A percentile compares a stretch with the other conserved stretches of the same genome.
These are phyloP conservation scores for Aspergillus arachidicola DNA, from an alignment of 2,329 filamentous ascomycete species.

Conservation along the genomic window DNA sequence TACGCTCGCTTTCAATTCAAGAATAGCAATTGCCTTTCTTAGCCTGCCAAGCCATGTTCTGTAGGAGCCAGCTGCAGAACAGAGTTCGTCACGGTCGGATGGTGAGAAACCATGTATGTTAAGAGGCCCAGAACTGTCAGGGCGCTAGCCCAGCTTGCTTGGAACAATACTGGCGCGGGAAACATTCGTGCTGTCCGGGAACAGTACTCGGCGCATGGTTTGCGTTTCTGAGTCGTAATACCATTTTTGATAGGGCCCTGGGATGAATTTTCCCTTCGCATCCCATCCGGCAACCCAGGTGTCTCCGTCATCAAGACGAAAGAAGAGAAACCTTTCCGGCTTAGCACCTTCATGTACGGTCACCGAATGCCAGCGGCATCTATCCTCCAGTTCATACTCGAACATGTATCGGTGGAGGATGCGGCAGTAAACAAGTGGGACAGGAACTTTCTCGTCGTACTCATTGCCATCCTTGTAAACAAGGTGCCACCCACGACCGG, in stretches of 20 bases:
- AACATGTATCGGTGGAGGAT: slow-evolving; percentile 54
- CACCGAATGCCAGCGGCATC: slow-evolving; percentile 48
- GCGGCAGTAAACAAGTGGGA: slow-evolving; percentile 50
- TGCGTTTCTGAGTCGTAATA: slow-evolving; percentile 45
- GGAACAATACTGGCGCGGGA: slow-evolving; percentile 39
- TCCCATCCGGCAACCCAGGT: slow-evolving; percentile 56
- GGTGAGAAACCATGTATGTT: not conserved
- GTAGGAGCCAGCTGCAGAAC: slow-evolving; percentile 17
- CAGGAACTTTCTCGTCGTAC: slow-evolving; percentile 36
- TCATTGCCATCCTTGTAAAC: slow-evolving; percentile 42
- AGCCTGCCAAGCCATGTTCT: slow-evolving; percentile 1
- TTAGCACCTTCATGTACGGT: slow-evolving; percentile 40
- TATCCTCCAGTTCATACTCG: slow-evolving; percentile 50
- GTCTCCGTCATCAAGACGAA: slow-evolving; percentile 52
- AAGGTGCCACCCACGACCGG: slow-evolving; percentile 54
- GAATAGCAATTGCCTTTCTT: not conserved
- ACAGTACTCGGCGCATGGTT: slow-evolving; percentile 37
- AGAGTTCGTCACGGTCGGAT: slow-evolving; percentile 7
- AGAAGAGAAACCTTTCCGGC: slow-evolving; percentile 48
- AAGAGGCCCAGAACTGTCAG: not conserved
- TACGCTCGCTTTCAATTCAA: slow-evolving; percentile 4
- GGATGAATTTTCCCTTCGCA: slow-evolving; percentile 52
- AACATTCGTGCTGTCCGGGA: slow-evolving; percentile 38
- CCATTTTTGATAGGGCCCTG: slow-evolving; percentile 55
- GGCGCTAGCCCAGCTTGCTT: slow-evolving; percentile 23